Conservation (phyloP, 2,329 filamentous ascomycete species). For the Pseudogymnoascus sp. region DNA sequence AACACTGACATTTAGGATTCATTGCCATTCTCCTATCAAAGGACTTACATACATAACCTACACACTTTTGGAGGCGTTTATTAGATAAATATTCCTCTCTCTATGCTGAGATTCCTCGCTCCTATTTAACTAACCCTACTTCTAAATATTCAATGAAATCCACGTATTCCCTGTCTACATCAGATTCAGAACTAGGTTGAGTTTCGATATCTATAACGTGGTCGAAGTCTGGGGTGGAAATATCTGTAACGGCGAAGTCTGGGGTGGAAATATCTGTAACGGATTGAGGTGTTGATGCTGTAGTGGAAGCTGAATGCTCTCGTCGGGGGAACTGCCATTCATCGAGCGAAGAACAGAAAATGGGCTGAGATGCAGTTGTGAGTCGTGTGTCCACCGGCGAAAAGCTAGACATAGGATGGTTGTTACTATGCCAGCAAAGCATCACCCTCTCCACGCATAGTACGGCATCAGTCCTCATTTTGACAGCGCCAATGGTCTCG, state of each 20-base stretch:
- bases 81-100: background rate
- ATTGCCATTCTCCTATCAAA: background rate
- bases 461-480: constrained; percentile 1
- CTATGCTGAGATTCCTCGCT: background rate
- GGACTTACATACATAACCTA: background rate
- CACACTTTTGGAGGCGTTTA: background rate
- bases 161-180: background rate
- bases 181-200: background rate
- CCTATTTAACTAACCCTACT: background rate
- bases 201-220: background rate
- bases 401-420: background rate
- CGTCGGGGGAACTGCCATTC: background rate
- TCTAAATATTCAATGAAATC: constrained; percentile 1
- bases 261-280: background rate
- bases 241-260: background rate
- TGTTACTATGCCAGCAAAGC: constrained; percentile 14
- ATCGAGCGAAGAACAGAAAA: background rate
- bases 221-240: background rate
- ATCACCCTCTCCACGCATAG: constrained; percentile 12
- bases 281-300: background rate
- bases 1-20: background rate
- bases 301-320: background rate
- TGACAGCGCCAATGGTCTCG: constrained; percentile 10
- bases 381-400: background rate
- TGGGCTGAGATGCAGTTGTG: background rate